phyloP scores from a whole-genome alignment of 225 moss, liverwort and hornwort species.

The Marchantia paleacea region DNA sequence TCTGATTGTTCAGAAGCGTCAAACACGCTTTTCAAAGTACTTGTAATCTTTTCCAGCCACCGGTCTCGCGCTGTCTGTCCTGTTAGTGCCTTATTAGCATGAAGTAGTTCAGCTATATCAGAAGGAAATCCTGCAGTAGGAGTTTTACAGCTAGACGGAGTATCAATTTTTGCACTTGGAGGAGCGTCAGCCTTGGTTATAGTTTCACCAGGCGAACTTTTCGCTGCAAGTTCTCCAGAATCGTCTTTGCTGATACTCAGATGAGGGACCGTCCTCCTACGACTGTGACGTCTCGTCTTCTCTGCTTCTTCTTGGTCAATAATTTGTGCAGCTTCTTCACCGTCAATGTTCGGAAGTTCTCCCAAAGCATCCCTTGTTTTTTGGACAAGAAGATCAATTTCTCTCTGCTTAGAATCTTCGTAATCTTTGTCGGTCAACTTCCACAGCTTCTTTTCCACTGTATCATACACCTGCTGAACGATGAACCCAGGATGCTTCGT shows the following conservation, averaged over 20 bases:
- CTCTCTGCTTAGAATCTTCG: conserved; percentile 92
- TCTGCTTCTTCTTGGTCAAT: conserved; percentile 51
- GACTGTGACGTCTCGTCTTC: conserved; percentile 45
- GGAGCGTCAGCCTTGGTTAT: conserved; percentile 50
- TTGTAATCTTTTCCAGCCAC: conserved; percentile 85
- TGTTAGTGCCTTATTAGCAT: conserved; percentile 46
- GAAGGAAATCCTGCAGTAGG: conserved; percentile 48
- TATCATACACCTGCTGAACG: conserved; percentile 89
- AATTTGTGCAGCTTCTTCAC: conserved; percentile 49
- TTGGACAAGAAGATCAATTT: conserved; percentile 86
- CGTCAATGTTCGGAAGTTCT: conserved; percentile 67
- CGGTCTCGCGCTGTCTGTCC: conserved; percentile 78
- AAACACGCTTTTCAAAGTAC: conserved; percentile 68
- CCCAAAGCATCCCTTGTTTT: conserved; percentile 75
- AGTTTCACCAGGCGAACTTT: conserved; percentile 29
- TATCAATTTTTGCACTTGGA: conserved; percentile 49
- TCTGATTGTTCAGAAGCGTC: conserved; percentile 28
- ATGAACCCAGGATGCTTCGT: conserved; percentile 89
- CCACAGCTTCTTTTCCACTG: conserved; percentile 86
- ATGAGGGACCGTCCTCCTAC: conserved; percentile 57
- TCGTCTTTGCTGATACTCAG: conserved; percentile 71
- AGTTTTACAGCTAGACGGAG: conserved; percentile 63
- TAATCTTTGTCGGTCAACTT: conserved; percentile 97
- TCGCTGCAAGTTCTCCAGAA: conserved; percentile 41
- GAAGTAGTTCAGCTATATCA: conserved; percentile 63